phyloP scores from a whole-genome alignment of 768 basidiomycete species.

The Tylopilus sp. region DNA sequence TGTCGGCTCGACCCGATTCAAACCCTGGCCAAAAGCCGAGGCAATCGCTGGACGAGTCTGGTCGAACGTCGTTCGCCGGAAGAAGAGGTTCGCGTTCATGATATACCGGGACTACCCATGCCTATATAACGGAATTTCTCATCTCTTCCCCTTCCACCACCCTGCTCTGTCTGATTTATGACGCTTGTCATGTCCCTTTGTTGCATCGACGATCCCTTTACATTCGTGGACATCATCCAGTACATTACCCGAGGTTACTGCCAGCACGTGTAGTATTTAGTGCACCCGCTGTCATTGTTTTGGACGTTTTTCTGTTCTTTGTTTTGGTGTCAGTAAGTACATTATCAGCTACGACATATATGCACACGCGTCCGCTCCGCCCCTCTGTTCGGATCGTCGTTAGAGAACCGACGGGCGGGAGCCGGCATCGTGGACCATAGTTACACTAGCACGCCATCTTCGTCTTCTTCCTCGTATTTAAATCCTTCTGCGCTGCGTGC shows the following conservation, averaged over 20 bases:
- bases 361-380: conserved; percentile 14
- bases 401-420: not conserved
- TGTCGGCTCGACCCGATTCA: conserved; percentile 27
- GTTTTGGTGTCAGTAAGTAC: conserved; percentile 17
- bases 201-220: conserved; percentile 16
- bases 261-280: conserved; percentile 29
- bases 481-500: conserved; percentile 26
- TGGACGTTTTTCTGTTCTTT: conserved; percentile 11
- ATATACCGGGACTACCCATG: conserved; percentile 14
- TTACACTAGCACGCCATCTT: conserved; percentile 31
- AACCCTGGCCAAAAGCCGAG: conserved; percentile 22
- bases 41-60: conserved; percentile 30
- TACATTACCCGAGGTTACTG: conserved; percentile 25
- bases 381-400: not conserved
- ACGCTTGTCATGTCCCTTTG: conserved; percentile 7
- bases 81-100: conserved; percentile 28
- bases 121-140: conserved; percentile 9
- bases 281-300: conserved; percentile 16
- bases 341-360: conserved; percentile 14
- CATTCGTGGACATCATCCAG: conserved; percentile 13
- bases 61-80: conserved; percentile 28
- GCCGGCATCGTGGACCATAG: not conserved
- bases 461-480: conserved; percentile 22
- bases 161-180: not conserved
- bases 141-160: not conserved